A percentile compares a stretch with the other conserved stretches of the same genome.
These are phyloP conservation scores for Lichenothelia convexa DNA, from an alignment of 495 filamentous ascomycete species.

Conservation along the genomic window DNA sequence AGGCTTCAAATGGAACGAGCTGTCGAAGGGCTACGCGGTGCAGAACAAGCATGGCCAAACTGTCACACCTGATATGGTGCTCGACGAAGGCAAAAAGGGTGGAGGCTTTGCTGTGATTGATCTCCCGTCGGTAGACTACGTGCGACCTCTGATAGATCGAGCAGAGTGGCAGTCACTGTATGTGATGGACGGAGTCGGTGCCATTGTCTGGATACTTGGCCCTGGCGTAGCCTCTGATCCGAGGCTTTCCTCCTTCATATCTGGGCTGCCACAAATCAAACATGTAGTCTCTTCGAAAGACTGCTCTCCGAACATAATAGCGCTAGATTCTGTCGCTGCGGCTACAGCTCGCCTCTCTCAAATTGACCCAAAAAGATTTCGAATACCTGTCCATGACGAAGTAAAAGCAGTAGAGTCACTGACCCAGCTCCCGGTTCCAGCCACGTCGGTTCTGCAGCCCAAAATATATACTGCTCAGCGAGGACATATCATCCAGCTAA, in stretches of 20 bases:
- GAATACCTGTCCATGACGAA: conserved; percentile 42
- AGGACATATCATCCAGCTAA: conserved; percentile 41
- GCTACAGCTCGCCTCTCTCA: conserved; percentile 46
- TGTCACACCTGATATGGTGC: conserved; percentile 48
- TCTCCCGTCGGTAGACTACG: conserved; percentile 46
- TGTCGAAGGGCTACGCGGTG: conserved; percentile 34
- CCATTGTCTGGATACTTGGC: conserved; percentile 68
- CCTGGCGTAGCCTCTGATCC: conserved; percentile 42
- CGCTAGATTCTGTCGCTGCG: conserved; percentile 41
- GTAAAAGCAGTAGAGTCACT: conserved; percentile 21
- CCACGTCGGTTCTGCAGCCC: conserved; percentile 7
- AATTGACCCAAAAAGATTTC: conserved; percentile 51
- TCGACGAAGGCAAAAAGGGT: conserved; percentile 34
- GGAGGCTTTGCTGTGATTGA: conserved; percentile 66
- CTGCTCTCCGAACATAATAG: conserved; percentile 51
- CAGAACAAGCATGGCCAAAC: conserved; percentile 33
- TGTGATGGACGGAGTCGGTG: conserved; percentile 46
- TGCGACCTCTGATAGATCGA: conserved; percentile 45
- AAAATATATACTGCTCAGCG: too few relatives aligned
- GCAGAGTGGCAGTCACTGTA: conserved; percentile 51
- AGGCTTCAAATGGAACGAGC: conserved; percentile 29
- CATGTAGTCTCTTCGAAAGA: conserved; percentile 63
- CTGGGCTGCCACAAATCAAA: conserved; percentile 34
- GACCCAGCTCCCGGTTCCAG: conserved; percentile 11
- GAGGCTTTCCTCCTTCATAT: conserved; percentile 48